phyloP scores from a whole-genome alignment of 225 moss, liverwort and hornwort genomes.

The Marchantia polymorpha region DNA sequence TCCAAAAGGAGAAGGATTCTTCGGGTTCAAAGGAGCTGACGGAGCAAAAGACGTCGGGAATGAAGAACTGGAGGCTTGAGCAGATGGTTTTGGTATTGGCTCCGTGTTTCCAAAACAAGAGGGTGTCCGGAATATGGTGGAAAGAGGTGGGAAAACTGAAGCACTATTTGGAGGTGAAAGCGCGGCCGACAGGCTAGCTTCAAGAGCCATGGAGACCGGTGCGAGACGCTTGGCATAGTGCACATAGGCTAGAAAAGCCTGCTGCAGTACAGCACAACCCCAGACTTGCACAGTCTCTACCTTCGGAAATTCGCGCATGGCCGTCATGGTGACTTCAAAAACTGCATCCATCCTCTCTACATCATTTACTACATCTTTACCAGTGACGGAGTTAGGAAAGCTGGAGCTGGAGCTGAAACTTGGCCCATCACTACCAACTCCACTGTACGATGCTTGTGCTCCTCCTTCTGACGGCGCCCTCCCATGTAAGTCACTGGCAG shows the following conservation, averaged over 20 bases:
- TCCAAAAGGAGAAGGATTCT: background rate
- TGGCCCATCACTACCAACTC: background rate
- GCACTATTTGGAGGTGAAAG: slow-evolving; percentile 1
- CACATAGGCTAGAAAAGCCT: slow-evolving; percentile 19
- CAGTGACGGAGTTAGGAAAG: background rate
- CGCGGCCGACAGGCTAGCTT: slow-evolving; percentile 15
- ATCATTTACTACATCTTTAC: slow-evolving; percentile 19
- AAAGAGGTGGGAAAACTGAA: slow-evolving; percentile 1
- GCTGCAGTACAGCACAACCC: slow-evolving; percentile 23
- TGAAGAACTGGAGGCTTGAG: background rate
- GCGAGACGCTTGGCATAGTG: slow-evolving; percentile 20
- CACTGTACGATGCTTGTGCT: background rate
- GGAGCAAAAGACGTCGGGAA: background rate
- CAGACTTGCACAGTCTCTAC: slow-evolving; percentile 23
- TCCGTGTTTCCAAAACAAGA: background rate
- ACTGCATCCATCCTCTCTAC: slow-evolving; percentile 19
- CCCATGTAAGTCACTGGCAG: background rate
- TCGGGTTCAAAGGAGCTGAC: background rate
- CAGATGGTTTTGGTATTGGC: background rate
- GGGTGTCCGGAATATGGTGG: background rate
- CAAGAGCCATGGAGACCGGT: slow-evolving; percentile 19
- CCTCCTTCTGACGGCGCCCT: background rate
- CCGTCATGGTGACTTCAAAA: slow-evolving; percentile 22
- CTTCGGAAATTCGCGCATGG: slow-evolving; percentile 21
- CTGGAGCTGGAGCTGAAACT: background rate